Evolutionary conservation across 495 filamentous ascomycete genomes (phyloP), one percentile per base, ranked within the genome.

Genomic region (Lasiosphaeria miniovina): DNA sequence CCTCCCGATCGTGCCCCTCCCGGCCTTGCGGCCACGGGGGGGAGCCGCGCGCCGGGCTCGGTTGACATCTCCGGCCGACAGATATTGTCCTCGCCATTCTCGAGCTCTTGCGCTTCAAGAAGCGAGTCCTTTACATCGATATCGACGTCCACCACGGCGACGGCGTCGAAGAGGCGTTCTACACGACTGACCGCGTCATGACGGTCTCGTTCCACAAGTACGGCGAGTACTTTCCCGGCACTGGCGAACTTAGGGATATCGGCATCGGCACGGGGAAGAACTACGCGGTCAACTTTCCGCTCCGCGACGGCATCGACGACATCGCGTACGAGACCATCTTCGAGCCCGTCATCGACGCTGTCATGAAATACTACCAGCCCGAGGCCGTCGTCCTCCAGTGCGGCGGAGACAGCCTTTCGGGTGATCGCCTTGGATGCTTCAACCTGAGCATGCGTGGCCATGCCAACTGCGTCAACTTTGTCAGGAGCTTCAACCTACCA

Each of bases 131-230:
- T 61, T 98, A 98, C 75, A 89, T 98, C 62, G 93, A 98, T 70
- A 96, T 98, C 65, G 93, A 98, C 71, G 93, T 98, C 10, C 93
- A 98, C 76, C 93, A 98, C 65, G 93, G 93, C 63, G 93, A 98
- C 70, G 93, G 93, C 59, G 93, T 98, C 45, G 93, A 98, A 71
- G 90, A 96, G 73, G 93, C 93, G 3, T 98, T 98, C 74, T 95
- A 91, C 78, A 94, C 91, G 14, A 95, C 93, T 35, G 92, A 97
- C 68, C 90, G 93, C 51, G 93, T 98, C 62, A 88, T 97, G 79
- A 98, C 93, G 0, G 85, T 96, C 24, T 96, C 91, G 49, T 96
- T 96, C 73, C 94, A 98, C 78, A 97, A 97, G 77, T 98, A 95
- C 71, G 94, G 95, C 72, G 94, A 98, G 68, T 98, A 97, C 72